Conservation (phyloP, 1,139 yeast genomes). For the Diutina ranongensis region DNA sequence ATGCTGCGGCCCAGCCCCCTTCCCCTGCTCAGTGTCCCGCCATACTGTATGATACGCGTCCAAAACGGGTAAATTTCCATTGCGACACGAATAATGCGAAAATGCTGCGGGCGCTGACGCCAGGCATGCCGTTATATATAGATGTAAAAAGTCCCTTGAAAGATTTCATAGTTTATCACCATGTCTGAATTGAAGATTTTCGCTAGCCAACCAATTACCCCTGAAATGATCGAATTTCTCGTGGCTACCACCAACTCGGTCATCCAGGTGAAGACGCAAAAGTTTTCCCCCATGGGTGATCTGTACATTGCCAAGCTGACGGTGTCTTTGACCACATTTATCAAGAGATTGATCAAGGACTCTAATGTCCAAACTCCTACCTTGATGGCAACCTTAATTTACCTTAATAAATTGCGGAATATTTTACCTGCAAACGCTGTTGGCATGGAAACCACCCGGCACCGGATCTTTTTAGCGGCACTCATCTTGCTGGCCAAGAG, state of each 20-base stretch:
- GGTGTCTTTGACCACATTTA: constrained; percentile 44
- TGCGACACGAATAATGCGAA: background rate
- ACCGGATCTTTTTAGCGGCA: constrained; percentile 81
- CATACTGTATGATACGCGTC: background rate
- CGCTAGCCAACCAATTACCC: constrained; percentile 62
- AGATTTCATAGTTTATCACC: constrained; percentile 8
- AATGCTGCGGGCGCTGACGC: background rate
- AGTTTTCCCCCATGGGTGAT: constrained; percentile 9
- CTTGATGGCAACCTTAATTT: constrained; percentile 81
- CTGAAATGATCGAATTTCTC: constrained; percentile 71
- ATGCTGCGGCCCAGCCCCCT: background rate
- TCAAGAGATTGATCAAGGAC: constrained; percentile 56
- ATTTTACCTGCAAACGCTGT: constrained; percentile 79
- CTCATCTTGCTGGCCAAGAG: constrained; percentile 83
- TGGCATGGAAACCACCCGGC: constrained; percentile 91
- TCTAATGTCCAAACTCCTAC: constrained; percentile 95
- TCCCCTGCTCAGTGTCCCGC: background rate
- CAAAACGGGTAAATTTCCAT: background rate
- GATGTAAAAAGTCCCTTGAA: background rate
- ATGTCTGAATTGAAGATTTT: constrained; percentile 50
- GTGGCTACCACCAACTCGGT: constrained; percentile 75
- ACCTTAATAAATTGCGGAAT: constrained; percentile 63
- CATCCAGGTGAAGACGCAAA: constrained; percentile 38
- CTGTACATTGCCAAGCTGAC: constrained; percentile 16
- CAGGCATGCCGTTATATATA: background rate